These are phyloP conservation scores for Hypoxylon crocopeplum DNA, from an alignment of 495 filamentous ascomycete genomes.

Conservation along the genomic window DNA sequence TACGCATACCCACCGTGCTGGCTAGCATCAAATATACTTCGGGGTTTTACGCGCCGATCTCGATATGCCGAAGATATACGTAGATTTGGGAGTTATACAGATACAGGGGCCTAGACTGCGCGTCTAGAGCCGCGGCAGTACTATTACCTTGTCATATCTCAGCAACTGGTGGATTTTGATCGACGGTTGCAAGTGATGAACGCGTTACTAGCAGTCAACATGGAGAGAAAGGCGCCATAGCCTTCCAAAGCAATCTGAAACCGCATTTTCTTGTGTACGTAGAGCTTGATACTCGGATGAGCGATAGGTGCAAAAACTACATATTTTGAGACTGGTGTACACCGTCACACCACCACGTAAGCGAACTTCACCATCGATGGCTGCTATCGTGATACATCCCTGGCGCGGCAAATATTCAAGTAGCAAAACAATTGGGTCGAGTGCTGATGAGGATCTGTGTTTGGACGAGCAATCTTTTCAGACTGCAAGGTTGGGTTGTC, in stretches of 20 bases:
- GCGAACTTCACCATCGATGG: not conserved
- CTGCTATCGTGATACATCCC: not conserved
- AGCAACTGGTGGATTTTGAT: no score
- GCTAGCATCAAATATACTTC: no score
- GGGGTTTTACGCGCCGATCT: no score
- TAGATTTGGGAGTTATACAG: no score
- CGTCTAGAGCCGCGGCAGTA: no score
- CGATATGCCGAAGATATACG: no score
- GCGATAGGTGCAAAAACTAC: conserved; percentile 5
- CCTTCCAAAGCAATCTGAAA: no score
- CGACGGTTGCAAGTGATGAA: not conserved
- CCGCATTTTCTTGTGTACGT: conserved; percentile 2
- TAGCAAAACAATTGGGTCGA: conserved; percentile 8
- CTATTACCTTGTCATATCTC: no score
- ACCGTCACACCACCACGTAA: conserved; percentile 5
- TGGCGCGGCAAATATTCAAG: conserved; percentile 27
- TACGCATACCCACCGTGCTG: no score
- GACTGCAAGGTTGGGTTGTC: not conserved
- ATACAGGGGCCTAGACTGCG: no score
- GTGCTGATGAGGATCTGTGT: not conserved
- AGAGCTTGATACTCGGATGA: conserved; percentile 7
- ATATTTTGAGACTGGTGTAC: conserved; percentile 3
- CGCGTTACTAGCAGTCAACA: not conserved
- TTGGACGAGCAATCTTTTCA: conserved; percentile 6
- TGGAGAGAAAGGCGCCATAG: not conserved